These are phyloP conservation scores for Rhytidhysteron rufulum DNA, from an alignment of 2,329 filamentous ascomycete genomes.

Conservation along the genomic window DNA sequence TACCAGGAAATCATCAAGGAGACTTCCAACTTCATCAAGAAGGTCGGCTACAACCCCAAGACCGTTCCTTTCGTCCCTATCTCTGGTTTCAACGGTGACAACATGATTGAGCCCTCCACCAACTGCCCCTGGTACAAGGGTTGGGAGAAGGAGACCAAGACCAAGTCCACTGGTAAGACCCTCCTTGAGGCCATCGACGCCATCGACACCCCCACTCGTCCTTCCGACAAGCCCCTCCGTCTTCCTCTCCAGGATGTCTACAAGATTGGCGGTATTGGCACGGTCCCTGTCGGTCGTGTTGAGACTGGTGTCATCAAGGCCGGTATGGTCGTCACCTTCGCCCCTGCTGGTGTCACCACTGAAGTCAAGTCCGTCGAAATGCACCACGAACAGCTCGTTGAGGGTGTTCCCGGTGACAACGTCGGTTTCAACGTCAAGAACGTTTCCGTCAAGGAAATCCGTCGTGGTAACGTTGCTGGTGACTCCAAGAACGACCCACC, in stretches of 20 bases:
- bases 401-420: constrained; percentile 99
- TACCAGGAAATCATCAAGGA: constrained; percentile 99
- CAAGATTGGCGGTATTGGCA: constrained; percentile 99
- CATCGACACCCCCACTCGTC: constrained; percentile 89
- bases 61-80: constrained; percentile 96
- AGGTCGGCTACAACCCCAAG: constrained; percentile 99
- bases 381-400: constrained; percentile 97
- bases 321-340: constrained; percentile 95
- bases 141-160: constrained; percentile 98
- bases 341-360: constrained; percentile 97
- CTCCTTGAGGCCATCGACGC: constrained; percentile 98
- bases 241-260: constrained; percentile 99
- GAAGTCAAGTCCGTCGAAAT: constrained; percentile 99
- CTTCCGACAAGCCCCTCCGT: constrained; percentile 98
- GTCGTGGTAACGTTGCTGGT: constrained; percentile 99
- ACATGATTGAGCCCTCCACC: constrained; percentile 87
- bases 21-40: constrained; percentile 99
- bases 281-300: constrained; percentile 99
- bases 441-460: constrained; percentile 99
- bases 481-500: constrained; percentile 99
- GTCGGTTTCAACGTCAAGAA: constrained; percentile 99
- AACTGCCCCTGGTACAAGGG: constrained; percentile 99
- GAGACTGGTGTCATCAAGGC: constrained; percentile 93
- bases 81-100: constrained; percentile 99
- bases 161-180: constrained; percentile 89